Evolutionary conservation across 192 early-diverging fungal species (phyloP), one percentile per base, ranked within the genome.

Genomic region (Coemansia sp.): DNA sequence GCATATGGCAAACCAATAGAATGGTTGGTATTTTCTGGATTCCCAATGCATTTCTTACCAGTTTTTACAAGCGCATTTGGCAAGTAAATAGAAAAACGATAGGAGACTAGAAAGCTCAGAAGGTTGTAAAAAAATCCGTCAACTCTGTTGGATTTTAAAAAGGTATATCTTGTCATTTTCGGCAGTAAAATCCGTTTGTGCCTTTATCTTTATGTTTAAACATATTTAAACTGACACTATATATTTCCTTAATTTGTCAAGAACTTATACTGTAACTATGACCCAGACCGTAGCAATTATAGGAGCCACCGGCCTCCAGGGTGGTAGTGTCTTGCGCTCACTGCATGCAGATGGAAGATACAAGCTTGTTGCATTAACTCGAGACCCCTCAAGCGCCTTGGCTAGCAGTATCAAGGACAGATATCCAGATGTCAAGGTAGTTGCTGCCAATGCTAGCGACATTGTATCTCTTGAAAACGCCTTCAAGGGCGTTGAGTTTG

Each of bases 281-380:
- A 32, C 63, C 44, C 68, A 75, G 18, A 47, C 57, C 0, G 56
- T 69, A 18, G 67, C 67, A 5, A 69, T 75, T 45, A 48, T 67
- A 38, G 72, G 72, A 23, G 72, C 72, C 49, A 69, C 72, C 26
- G 72, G 72, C 13, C 62, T 75, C 9, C 72, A 75, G 44, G 72
- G 72, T 10, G 67, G 72, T 41, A 75, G 72, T 44, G 72, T 75
- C 5, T 50, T 75, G 57, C 60, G 64, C 19, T 10, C 72, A 12
- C 63, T 75, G 40, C 57, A 75, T 41, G 67, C 19, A 9, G 49
- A 57, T 1, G 67, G 67, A 32, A 61, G 49, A 21, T 75, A 75
- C 67, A 75, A 59, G 40, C 23, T 75, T 37, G 57, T 63, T 15
- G 72, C 67, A 6, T 19, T 75, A 38, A 68, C 67, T 5, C 67